phyloP scores from a whole-genome alignment of 306 rosid genomes.

The Acacia crassicarpa region DNA sequence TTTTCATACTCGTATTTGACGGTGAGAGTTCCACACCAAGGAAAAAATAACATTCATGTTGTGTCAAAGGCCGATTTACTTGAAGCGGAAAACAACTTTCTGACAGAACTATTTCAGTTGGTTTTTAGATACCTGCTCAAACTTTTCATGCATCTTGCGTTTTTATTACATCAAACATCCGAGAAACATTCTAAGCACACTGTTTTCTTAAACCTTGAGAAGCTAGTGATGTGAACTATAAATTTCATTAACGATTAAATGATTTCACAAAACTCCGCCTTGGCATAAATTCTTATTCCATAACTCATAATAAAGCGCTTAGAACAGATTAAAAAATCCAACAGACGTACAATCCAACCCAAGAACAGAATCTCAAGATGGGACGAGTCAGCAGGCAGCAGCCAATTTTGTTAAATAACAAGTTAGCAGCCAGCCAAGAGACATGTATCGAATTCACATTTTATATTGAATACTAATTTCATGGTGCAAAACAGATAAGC shows the following conservation, averaged over 20 bases:
- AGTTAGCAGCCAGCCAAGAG: constrained; percentile 10
- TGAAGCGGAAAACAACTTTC: background rate
- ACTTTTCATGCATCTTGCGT: background rate
- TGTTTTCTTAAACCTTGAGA: constrained; percentile 15
- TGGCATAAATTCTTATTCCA: background rate
- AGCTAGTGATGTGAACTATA: background rate
- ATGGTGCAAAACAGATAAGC: background rate
- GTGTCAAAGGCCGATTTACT: background rate
- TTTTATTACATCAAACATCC: background rate
- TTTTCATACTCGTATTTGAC: background rate
- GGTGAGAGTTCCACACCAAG: background rate
- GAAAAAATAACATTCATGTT: background rate
- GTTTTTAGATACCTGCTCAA: background rate
- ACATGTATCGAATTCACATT: background rate
- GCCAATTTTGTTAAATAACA: background rate
- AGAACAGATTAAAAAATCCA: background rate
- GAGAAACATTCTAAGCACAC: background rate
- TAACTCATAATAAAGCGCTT: background rate
- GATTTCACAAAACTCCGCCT: background rate
- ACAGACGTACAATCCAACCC: constrained; percentile 7
- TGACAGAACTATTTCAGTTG: background rate
- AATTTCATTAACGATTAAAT: constrained; percentile 4
- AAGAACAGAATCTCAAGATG: constrained; percentile 16
- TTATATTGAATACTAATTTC: background rate
- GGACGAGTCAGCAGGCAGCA: background rate